Conservation (phyloP, 352 stramenopile species). For the Albugo laibachii region DNA sequence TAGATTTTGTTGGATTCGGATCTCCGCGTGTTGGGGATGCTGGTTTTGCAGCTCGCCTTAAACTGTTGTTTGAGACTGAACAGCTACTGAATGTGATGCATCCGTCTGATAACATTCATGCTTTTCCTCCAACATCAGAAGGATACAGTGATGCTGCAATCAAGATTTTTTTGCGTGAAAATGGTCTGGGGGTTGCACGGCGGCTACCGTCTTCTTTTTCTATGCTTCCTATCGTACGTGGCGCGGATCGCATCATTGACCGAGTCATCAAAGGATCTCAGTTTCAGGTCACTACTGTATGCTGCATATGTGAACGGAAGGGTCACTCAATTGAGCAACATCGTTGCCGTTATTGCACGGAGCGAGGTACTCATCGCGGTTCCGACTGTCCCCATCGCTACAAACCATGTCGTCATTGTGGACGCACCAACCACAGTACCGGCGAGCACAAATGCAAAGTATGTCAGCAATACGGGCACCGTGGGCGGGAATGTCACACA, state of each 20-base stretch:
- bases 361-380: constrained; percentile 54
- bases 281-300: constrained; percentile 15
- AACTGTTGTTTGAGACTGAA: constrained; percentile 53
- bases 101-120: constrained; percentile 58
- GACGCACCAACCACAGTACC: constrained; percentile 52
- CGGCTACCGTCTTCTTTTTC: constrained; percentile 51
- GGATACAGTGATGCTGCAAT: constrained; percentile 57
- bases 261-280: constrained; percentile 26
- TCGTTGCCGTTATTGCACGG: constrained; percentile 64
- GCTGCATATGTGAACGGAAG: constrained; percentile 38
- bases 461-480: constrained; percentile 67
- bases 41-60: constrained; percentile 49
- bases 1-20: constrained; percentile 72
- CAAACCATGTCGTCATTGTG: constrained; percentile 47
- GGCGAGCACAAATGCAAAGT: constrained; percentile 65
- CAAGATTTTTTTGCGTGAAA: constrained; percentile 70
- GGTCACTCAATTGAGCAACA: constrained; percentile 49
- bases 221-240: constrained; percentile 47
- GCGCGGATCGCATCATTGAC: constrained; percentile 58
- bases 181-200: constrained; percentile 39
- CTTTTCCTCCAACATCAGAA: constrained; percentile 61
- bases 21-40: constrained; percentile 58
- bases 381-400: constrained; percentile 45
- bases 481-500: constrained; percentile 59
- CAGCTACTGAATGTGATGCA: constrained; percentile 76